A percentile compares a stretch with the other conserved stretches of the same genome.
These are phyloP conservation scores for Carex parvula DNA, from an alignment of 176 grass and related monocot genomes.

Conservation along the genomic window DNA sequence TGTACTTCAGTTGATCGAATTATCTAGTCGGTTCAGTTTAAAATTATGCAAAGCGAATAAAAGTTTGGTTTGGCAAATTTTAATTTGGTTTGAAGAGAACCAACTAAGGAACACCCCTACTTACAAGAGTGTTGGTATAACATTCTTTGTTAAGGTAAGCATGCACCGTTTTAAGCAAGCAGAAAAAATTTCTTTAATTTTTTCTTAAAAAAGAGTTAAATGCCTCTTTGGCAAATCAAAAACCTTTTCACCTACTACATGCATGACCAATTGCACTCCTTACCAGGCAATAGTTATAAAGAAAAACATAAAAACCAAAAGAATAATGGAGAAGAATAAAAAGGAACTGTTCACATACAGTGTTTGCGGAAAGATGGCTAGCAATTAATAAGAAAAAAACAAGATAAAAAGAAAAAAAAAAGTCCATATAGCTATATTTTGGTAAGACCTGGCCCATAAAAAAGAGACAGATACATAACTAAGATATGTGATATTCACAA, in stretches of 20 bases:
- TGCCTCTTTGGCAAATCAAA: background rate
- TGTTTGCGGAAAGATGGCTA: background rate
- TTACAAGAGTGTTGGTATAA: background rate
- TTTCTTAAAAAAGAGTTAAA: background rate
- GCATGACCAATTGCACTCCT: background rate
- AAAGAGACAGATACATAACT: background rate
- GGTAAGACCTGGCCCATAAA: background rate
- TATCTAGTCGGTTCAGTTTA: too few species aligned
- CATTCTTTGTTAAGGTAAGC: background rate
- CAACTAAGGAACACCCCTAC: too few species aligned
- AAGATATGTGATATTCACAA: background rate
- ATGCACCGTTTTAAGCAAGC: background rate
- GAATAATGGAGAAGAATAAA: background rate
- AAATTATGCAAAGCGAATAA: too few species aligned
- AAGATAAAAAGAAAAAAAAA: background rate
- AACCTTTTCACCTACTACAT: constrained; percentile 18
- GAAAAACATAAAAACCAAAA: background rate
- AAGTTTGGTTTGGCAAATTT: too few species aligned
- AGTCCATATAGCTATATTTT: background rate
- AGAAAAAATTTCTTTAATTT: background rate
- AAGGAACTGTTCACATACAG: background rate
- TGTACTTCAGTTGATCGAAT: too few species aligned
- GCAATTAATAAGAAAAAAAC: background rate
- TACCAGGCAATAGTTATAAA: background rate
- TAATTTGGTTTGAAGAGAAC: too few species aligned